These are phyloP conservation scores for Phalaenopsis aphrodite DNA, from an alignment of 106 monocot species.

Conservation along the genomic window DNA sequence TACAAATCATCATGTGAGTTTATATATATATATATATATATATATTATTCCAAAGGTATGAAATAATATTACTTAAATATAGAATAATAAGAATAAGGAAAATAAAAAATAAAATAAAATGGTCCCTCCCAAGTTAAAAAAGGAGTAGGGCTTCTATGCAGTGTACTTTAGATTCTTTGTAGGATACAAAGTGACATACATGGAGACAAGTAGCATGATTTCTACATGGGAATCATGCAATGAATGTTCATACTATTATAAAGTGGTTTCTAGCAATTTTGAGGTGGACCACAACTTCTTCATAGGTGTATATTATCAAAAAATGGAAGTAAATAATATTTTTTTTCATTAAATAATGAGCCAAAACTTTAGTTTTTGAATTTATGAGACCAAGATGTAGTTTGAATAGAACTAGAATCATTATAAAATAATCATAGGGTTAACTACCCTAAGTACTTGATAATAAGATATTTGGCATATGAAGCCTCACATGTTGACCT, in stretches of 20 bases:
- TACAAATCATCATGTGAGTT: too few species aligned
- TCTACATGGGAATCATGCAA: conserved; percentile 1
- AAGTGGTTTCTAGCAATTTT: not conserved
- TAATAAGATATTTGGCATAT: not conserved
- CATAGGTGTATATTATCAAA: not conserved
- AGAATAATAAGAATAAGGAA: too few species aligned
- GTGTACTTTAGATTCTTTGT: not conserved
- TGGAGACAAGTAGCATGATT: conserved; percentile 8
- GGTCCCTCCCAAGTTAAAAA: not conserved
- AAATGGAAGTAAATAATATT: not conserved
- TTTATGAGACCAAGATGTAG: not conserved
- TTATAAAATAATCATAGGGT: too few species aligned
- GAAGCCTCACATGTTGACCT: not conserved
- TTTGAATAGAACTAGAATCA: not conserved
- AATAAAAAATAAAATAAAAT: too few species aligned
- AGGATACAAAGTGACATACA: not conserved
- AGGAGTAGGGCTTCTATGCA: not conserved
- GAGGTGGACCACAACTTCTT: not conserved
- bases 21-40: too few species aligned
- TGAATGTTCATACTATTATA: not conserved
- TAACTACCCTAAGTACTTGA: not conserved
- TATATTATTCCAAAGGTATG: too few species aligned
- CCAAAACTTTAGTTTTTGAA: not conserved
- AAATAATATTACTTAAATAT: too few species aligned
- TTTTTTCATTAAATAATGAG: not conserved